These are phyloP conservation scores for Mortierella sp. DNA, from an alignment of 371 early-diverging fungal genomes.

Conservation along the genomic window DNA sequence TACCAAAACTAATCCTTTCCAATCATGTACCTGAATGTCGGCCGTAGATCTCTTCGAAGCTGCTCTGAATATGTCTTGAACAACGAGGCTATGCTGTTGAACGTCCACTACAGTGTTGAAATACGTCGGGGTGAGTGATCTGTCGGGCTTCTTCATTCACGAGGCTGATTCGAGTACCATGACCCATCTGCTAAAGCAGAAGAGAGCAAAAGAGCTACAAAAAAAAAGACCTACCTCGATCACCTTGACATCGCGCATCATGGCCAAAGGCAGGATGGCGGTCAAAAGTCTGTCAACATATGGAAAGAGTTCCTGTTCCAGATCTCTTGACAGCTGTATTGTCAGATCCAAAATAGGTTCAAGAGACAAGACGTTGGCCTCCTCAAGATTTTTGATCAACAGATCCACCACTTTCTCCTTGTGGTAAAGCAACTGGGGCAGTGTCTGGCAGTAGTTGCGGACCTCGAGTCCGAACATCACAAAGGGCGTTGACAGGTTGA, in stretches of 20 bases:
- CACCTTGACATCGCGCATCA: slow-evolving; percentile 72
- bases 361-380: slow-evolving; percentile 67
- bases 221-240: slow-evolving; percentile 70
- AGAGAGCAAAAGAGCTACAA: too few species aligned
- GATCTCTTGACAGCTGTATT: slow-evolving; percentile 86
- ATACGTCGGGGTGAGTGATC: neutral
- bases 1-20: neutral
- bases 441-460: slow-evolving; percentile 69
- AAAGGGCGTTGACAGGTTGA: slow-evolving; percentile 88
- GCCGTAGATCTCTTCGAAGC: slow-evolving; percentile 72
- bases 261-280: slow-evolving; percentile 72
- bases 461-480: slow-evolving; percentile 74
- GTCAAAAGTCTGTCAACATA: slow-evolving; percentile 74
- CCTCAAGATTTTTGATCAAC: slow-evolving; percentile 72
- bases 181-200: too few species aligned
- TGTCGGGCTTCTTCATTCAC: neutral
- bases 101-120: slow-evolving; percentile 68
- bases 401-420: slow-evolving; percentile 79
- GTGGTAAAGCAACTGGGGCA: slow-evolving; percentile 90
- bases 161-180: too few species aligned
- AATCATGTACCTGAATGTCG: slow-evolving; percentile 68
- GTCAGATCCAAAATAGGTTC: slow-evolving; percentile 80
- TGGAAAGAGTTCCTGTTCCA: slow-evolving; percentile 91
- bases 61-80: slow-evolving; percentile 88
- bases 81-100: slow-evolving; percentile 88